Evolutionary conservation across 345 rosid species (phyloP), one percentile per base, ranked within the genome.

Genomic region (Tarenaya hassleriana): DNA sequence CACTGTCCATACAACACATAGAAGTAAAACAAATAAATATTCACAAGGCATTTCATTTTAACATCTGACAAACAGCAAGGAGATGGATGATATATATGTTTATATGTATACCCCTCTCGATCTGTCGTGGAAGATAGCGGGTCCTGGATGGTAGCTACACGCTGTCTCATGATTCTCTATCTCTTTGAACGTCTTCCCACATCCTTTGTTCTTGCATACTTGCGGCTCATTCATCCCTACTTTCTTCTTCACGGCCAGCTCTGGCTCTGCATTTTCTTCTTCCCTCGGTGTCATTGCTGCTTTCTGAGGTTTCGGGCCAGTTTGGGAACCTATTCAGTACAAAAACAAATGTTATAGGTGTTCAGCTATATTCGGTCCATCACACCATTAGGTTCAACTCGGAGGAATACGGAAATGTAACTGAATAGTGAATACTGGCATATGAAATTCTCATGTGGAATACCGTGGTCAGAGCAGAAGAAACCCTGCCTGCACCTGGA

Each of bases 391-490:
- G 16, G 7, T 35, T n/a, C 40, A 38, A 35, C 40, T 34, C 12
- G 17, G 27, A 7, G 13, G 12, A 43, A 11, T 17, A 17, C 18
- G 35, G 29, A 39, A 4, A n/a, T 7, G 44, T 4, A 9, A 4
- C 10, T 37, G 41, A 55, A 60, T 57, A 61, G 32, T 34, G 27
- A 41, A 38, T n/a, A n/a, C n/a, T n/a, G n/a, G 29, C 29, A 2
- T 24, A 24, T 24, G 2, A 24, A 5, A 24, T 24, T 24, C 5
- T 24, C 29, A 24, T 24, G 29, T 2, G 29, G 29, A 37, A 20
- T 83, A 81, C 91, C 98, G 24, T 92, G 98, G 63, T 83, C 94
- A 3, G 98, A 92, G 69, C 97, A 92, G 73, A 83, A 92, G 81
- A 92, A 92, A 39, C 98, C 94, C 73, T 88, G 98, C 55, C 65